Evolutionary conservation across 768 basidiomycete genomes (phyloP).

Genomic region (Suillus cothurnatus): DNA sequence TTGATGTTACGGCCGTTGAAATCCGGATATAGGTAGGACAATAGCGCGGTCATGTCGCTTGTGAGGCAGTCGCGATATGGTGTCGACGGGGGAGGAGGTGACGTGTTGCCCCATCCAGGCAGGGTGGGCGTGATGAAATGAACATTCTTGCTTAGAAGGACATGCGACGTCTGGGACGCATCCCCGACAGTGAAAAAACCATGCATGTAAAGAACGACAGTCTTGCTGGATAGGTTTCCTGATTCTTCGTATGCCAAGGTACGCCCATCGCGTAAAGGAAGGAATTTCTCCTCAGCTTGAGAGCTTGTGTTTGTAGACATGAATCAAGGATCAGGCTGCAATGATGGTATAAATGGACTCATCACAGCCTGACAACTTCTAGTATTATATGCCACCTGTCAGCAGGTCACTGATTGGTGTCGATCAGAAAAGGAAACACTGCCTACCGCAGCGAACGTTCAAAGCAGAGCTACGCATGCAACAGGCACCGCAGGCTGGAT

Average conservation of each 20-base stretch:
- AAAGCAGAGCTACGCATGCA: not conserved
- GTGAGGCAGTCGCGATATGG: constrained; percentile 46
- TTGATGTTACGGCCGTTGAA: constrained; percentile 34
- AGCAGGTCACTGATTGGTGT: not conserved
- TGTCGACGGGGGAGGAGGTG: constrained; percentile 36
- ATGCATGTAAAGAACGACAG: constrained; percentile 56
- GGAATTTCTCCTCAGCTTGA: constrained; percentile 16
- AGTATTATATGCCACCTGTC: not conserved
- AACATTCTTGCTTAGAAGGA: constrained; percentile 41
- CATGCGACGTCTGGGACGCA: constrained; percentile 35
- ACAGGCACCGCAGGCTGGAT: not conserved
- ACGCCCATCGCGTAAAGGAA: constrained; percentile 40
- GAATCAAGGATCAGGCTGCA: not conserved
- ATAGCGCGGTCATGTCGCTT: constrained; percentile 46
- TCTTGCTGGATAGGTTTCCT: constrained; percentile 51
- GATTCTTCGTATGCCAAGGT: constrained; percentile 55
- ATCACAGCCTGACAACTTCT: too few relatives aligned
- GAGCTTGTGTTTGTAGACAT: not conserved
- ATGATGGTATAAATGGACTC: not conserved
- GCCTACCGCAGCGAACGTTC: not conserved
- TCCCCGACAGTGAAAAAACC: constrained; percentile 56
- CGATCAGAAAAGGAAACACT: not conserved
- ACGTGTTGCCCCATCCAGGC: constrained; percentile 60
- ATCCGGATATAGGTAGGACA: constrained; percentile 52
- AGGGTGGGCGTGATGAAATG: constrained; percentile 56